Conservation (phyloP, 2,329 filamentous ascomycete species). For the Diaporthe australafricana region DNA sequence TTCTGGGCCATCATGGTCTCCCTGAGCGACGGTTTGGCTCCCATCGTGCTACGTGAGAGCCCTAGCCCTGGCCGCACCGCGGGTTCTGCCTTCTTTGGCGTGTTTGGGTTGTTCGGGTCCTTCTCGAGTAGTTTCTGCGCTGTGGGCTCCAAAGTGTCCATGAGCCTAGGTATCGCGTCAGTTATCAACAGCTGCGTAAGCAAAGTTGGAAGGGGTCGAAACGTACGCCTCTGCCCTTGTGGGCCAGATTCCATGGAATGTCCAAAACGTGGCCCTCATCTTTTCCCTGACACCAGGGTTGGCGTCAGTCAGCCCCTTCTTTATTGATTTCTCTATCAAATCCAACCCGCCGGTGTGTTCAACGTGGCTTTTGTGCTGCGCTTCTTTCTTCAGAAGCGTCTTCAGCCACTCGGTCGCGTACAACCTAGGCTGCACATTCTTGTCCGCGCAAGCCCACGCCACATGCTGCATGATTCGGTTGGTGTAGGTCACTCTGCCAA, state of each 20-base stretch:
- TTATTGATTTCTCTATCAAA: conserved; percentile 86
- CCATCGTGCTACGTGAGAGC: conserved; percentile 72
- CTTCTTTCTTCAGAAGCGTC: conserved; percentile 82
- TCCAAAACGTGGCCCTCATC: conserved; percentile 89
- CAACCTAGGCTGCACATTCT: conserved; percentile 87
- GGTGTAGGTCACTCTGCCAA: conserved; percentile 84
- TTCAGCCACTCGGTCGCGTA: conserved; percentile 87
- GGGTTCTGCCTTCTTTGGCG: conserved; percentile 65
- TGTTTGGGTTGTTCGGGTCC: conserved; percentile 84
- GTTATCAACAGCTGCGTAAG: background rate
- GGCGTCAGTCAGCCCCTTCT: conserved; percentile 87
- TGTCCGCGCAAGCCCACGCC: conserved; percentile 85
- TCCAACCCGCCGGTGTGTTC: conserved; percentile 89
- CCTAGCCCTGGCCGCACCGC: conserved; percentile 66
- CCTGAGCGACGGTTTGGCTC: conserved; percentile 75
- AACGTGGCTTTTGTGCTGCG: conserved; percentile 81
- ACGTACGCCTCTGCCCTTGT: conserved; percentile 79
- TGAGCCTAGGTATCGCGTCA: conserved; percentile 67
- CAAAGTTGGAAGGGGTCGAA: background rate
- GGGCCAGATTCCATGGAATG: conserved; percentile 82
- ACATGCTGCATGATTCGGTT: conserved; percentile 87
- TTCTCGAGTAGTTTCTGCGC: conserved; percentile 85
- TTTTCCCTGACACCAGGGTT: conserved; percentile 91
- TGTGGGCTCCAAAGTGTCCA: conserved; percentile 81
- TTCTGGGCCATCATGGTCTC: conserved; percentile 89